A percentile compares a stretch with the other conserved stretches of the same genome.
phyloP scores from a whole-genome alignment of 768 basidiomycete genomes.

The Boletus huronensis region DNA sequence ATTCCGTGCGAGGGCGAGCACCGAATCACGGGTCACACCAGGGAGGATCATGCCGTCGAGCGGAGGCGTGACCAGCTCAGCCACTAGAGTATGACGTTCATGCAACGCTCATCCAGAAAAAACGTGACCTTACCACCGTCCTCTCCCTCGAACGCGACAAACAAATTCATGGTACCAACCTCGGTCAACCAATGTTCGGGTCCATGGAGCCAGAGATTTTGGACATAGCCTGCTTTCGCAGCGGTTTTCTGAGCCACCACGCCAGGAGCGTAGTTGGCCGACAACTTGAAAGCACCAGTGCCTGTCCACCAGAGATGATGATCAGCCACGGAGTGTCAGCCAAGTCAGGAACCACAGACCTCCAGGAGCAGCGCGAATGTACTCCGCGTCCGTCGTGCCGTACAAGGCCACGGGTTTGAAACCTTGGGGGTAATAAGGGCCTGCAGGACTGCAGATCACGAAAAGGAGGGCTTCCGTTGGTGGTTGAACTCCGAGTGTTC shows the following conservation, averaged over 20 bases:
- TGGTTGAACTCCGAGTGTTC: constrained; percentile 47
- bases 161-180: constrained; percentile 93
- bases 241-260: constrained; percentile 82
- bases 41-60: constrained; percentile 65
- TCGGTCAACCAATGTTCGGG: constrained; percentile 50
- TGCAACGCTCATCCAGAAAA: neutral
- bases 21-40: constrained; percentile 63
- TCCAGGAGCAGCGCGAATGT: constrained; percentile 81
- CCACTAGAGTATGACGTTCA: constrained; percentile 27
- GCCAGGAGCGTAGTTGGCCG: constrained; percentile 86
- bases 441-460: constrained; percentile 60
- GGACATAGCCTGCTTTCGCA: constrained; percentile 71
- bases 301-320: constrained; percentile 35
- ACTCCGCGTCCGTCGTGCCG: constrained; percentile 63
- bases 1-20: constrained; percentile 45
- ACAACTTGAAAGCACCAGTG: constrained; percentile 85
- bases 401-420: constrained; percentile 91
- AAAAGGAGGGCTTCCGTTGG: constrained; percentile 67
- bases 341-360: constrained; percentile 38
- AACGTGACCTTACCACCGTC: constrained; percentile 51
- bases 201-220: constrained; percentile 89
- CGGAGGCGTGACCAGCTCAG: constrained; percentile 63
- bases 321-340: constrained; percentile 6
- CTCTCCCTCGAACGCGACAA: constrained; percentile 69
- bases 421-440: constrained; percentile 81